Conservation (phyloP, 768 basidiomycete genomes). For the Kwoniella europaea region DNA sequence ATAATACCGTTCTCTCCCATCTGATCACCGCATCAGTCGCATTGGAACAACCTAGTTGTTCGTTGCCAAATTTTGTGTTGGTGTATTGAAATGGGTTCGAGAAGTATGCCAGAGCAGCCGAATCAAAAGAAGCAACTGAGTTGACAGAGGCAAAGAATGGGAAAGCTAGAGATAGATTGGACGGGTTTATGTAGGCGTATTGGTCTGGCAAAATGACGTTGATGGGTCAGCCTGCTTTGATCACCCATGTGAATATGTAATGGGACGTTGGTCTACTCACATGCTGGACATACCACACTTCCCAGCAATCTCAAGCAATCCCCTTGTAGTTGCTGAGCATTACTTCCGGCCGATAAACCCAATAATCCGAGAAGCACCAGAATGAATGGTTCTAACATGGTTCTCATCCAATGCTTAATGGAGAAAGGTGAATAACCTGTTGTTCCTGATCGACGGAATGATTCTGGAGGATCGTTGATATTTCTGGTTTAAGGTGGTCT, state of each 20-base stretch:
- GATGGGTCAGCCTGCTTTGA: not conserved
- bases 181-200: conserved; percentile 51
- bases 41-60: conserved; percentile 55
- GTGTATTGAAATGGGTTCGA: conserved; percentile 49
- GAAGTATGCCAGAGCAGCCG: conserved; percentile 52
- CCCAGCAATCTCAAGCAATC: conserved; percentile 48
- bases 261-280: conserved; percentile 26
- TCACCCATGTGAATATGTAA: not conserved
- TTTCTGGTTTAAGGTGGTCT: not conserved
- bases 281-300: conserved; percentile 51
- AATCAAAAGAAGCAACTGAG: conserved; percentile 49
- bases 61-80: conserved; percentile 46
- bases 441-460: not conserved
- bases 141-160: conserved; percentile 51
- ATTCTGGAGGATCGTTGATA: not conserved
- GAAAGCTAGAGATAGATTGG: conserved; percentile 53
- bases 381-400: not conserved
- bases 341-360: not conserved
- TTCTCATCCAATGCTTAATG: not conserved
- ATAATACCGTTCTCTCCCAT: conserved; percentile 55
- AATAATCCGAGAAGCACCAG: not conserved
- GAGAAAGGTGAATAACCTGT: not conserved
- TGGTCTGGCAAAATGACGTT: not conserved
- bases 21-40: conserved; percentile 45
- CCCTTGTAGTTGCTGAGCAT: conserved; percentile 24